Percentiles rank a stretch among this genome's conserved stretches.
Conservation (phyloP, 805 yeast species). For the Starmerella scarabaei region DNA sequence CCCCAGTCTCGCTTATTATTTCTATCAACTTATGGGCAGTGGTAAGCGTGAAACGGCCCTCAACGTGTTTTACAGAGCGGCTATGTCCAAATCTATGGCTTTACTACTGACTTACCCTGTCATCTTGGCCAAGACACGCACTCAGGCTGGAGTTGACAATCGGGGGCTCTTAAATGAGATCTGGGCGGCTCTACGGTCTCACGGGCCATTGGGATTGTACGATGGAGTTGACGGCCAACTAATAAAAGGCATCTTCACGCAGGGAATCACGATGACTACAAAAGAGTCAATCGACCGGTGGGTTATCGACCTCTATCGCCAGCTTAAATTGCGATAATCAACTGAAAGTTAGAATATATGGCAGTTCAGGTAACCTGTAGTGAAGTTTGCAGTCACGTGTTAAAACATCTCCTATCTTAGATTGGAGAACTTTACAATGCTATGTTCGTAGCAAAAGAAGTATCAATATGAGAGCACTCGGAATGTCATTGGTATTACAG, state of each 20-base stretch:
- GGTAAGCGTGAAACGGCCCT: conserved; percentile 22
- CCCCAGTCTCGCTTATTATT: conserved; percentile 28
- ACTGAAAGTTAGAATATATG: too few species aligned
- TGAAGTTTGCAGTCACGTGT: too few species aligned
- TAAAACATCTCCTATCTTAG: too few species aligned
- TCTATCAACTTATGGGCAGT: conserved; percentile 23
- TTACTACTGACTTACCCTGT: conserved; percentile 61
- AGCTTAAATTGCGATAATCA: too few species aligned
- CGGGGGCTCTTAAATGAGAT: conserved; percentile 4
- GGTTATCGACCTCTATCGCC: conserved; percentile 6
- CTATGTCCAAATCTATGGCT: conserved; percentile 53
- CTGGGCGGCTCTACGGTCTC: conserved; percentile 45
- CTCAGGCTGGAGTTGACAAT: conserved; percentile 34
- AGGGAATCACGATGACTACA: conserved; percentile 29
- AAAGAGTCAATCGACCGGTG: conserved; percentile 27
- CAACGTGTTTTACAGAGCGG: conserved; percentile 55
- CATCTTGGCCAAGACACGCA: conserved; percentile 59
- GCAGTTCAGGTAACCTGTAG: background rate
- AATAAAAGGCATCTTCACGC: conserved; percentile 26
- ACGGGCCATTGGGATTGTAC: conserved; percentile 67
- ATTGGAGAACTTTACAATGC: background rate
- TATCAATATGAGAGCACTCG: background rate
- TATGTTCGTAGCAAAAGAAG: too few species aligned
- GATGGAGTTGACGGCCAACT: conserved; percentile 41
- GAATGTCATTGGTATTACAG: conserved; percentile 1